Conservation (phyloP, 345 rosid genomes). For the Erucastrum elatum region DNA sequence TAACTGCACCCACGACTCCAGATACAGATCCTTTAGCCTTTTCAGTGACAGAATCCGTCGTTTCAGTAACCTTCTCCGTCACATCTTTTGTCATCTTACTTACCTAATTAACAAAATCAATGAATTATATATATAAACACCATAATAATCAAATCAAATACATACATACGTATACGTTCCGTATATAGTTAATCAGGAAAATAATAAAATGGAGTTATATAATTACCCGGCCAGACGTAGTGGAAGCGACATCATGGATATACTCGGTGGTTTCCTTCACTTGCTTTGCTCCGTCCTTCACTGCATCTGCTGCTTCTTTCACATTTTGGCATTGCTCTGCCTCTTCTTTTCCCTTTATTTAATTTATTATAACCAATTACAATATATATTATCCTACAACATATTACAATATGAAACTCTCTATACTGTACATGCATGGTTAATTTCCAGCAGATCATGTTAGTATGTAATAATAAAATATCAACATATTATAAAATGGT, state of each 20-base stretch:
- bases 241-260: slow-evolving; percentile 38
- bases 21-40: slow-evolving; percentile 43
- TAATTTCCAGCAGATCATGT: background rate
- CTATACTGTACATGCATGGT: background rate
- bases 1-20: slow-evolving; percentile 36
- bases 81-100: slow-evolving; percentile 45
- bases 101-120: slow-evolving; percentile 21
- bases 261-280: slow-evolving; percentile 53
- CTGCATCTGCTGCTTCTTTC: slow-evolving; percentile 67
- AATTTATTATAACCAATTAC: slow-evolving; percentile 7
- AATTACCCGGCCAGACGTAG: slow-evolving; percentile 42
- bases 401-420: background rate
- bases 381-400: background rate
- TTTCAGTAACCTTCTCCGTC: slow-evolving; percentile 38
- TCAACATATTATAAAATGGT: background rate
- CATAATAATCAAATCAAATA: background rate
- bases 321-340: slow-evolving; percentile 50
- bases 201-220: background rate
- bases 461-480: background rate
- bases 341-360: slow-evolving; percentile 43
- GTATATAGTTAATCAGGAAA: background rate
- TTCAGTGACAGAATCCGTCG: slow-evolving; percentile 33
- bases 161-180: background rate
- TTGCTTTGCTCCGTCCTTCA: slow-evolving; percentile 57
- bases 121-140: background rate